A percentile compares a stretch with the other conserved stretches of the same genome.
Conservation (phyloP, 1,284 basidiomycete species). For the Singerocomus rubriflavus region DNA sequence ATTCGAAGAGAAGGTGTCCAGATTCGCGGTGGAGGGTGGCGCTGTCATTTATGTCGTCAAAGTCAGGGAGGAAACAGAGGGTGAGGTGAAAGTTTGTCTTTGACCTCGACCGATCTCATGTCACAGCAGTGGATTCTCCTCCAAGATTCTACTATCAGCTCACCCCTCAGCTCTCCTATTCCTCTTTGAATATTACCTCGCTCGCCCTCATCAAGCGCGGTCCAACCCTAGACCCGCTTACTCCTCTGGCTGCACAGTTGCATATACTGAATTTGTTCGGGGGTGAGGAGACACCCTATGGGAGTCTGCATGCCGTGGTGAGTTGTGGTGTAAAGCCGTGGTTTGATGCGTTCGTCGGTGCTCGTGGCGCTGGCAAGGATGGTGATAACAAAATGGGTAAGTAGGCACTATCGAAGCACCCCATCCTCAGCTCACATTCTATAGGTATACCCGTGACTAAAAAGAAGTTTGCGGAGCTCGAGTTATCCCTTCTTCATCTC, state of each 20-base stretch:
- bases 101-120: constrained; percentile 13
- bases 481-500: constrained; percentile 92
- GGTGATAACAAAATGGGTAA: constrained; percentile 83
- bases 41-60: constrained; percentile 79
- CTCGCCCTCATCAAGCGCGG: constrained; percentile 94
- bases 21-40: constrained; percentile 72
- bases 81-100: constrained; percentile 37
- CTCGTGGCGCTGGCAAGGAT: constrained; percentile 73
- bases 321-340: constrained; percentile 96
- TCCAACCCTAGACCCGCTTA: constrained; percentile 75
- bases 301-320: constrained; percentile 94
- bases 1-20: constrained; percentile 68
- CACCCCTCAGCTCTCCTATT: constrained; percentile 75
- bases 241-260: constrained; percentile 81
- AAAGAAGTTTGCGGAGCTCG: constrained; percentile 98
- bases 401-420: constrained; percentile 20
- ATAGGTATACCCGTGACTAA: constrained; percentile 95
- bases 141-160: constrained; percentile 68
- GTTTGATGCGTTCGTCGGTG: constrained; percentile 95
- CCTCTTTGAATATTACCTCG: constrained; percentile 78
- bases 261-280: constrained; percentile 93
- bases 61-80: constrained; percentile 66
- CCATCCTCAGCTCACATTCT: constrained; percentile 2
- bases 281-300: constrained; percentile 90
- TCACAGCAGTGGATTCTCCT: constrained; percentile 53